Conservation (phyloP, 495 filamentous ascomycete genomes). For the Hypoxylon crocopeplum region DNA sequence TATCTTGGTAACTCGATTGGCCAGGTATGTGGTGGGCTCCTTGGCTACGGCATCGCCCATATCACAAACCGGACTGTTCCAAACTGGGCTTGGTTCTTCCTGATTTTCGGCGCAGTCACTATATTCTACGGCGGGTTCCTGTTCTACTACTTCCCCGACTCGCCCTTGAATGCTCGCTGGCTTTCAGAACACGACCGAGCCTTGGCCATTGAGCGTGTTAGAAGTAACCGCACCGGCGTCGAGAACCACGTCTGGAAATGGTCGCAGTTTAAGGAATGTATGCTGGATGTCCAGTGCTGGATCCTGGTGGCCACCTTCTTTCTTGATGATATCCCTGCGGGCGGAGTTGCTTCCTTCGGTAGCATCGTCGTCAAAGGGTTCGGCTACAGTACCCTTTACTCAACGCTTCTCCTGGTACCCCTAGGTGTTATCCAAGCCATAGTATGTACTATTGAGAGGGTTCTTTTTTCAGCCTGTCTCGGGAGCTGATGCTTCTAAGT, state of each 20-base stretch:
- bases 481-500: too few species aligned
- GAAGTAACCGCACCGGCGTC: conserved; percentile 68
- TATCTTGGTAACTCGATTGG: conserved; percentile 60
- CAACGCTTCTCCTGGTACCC: conserved; percentile 52
- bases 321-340: conserved; percentile 50
- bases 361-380: conserved; percentile 55
- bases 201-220: conserved; percentile 63
- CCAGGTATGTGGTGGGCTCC: conserved; percentile 53
- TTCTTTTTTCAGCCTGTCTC: too few species aligned
- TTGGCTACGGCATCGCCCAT: conserved; percentile 54
- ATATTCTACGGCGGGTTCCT: conserved; percentile 47
- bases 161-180: conserved; percentile 54
- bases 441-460: too few species aligned
- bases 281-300: conserved; percentile 62
- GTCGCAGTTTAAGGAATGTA: conserved; percentile 64
- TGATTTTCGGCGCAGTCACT: conserved; percentile 51
- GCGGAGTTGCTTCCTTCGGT: conserved; percentile 54
- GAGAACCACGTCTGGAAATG: conserved; percentile 71
- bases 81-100: conserved; percentile 53
- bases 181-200: conserved; percentile 54
- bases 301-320: conserved; percentile 45
- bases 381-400: conserved; percentile 51
- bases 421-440: conserved; percentile 50
- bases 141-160: conserved; percentile 58
- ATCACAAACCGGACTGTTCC: conserved; percentile 45